A percentile compares a stretch with the other conserved stretches of the same genome.
phyloP scores from a whole-genome alignment of 345 rosid genomes.

The Camelina hispida region DNA sequence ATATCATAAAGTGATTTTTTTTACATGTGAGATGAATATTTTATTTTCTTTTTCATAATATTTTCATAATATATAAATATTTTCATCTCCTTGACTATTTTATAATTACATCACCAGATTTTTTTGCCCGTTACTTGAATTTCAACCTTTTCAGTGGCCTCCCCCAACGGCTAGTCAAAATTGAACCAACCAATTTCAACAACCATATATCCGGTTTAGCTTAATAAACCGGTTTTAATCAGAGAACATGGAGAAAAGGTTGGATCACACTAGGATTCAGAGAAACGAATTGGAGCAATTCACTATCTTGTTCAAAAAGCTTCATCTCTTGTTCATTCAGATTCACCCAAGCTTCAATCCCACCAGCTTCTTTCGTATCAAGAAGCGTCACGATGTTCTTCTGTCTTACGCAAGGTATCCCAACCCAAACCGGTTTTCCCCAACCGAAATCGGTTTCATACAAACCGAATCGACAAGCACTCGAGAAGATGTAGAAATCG shows the following conservation, averaged over 20 bases:
- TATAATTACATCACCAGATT: background rate
- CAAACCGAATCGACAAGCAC: conserved; percentile 39
- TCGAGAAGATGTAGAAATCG: conserved; percentile 41
- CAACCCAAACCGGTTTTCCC: conserved; percentile 53
- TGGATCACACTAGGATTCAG: conserved; percentile 41
- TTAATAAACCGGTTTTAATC: conserved; percentile 11
- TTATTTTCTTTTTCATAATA: background rate
- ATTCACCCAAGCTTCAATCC: conserved; percentile 48
- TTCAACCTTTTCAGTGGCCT: conserved; percentile 6
- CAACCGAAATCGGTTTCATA: conserved; percentile 50
- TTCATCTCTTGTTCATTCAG: conserved; percentile 50
- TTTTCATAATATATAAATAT: background rate
- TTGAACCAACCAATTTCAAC: background rate
- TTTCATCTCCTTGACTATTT: background rate
- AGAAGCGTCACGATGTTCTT: conserved; percentile 53
- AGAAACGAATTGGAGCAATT: conserved; percentile 32
- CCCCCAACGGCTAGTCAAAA: conserved; percentile 35
- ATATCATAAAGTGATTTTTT: background rate
- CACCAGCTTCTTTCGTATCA: conserved; percentile 44
- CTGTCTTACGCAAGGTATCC: conserved; percentile 30
- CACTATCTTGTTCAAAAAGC: conserved; percentile 37
- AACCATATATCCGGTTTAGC: conserved; percentile 10
- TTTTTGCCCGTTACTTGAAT: background rate
- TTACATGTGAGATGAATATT: no score
- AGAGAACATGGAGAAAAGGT: conserved; percentile 40